These are phyloP conservation scores for Protomyces macrosporus DNA, from an alignment of 1,139 yeast genomes.

Conservation along the genomic window DNA sequence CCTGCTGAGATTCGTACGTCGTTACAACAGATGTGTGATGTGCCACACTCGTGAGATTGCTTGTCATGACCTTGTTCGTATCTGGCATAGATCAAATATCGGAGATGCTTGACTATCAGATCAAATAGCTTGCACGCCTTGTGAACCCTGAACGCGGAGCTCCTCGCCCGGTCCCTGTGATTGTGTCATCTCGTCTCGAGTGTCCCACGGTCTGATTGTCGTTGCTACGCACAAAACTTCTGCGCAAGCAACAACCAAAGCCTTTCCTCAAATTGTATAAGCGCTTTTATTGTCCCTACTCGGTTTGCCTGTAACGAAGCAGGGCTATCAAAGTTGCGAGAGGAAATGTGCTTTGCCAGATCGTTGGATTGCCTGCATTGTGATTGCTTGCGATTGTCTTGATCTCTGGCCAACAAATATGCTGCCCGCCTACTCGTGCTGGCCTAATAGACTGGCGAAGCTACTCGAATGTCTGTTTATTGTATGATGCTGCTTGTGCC, in stretches of 20 bases:
- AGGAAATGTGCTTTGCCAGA: background rate
- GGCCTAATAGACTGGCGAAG: too few relatives aligned
- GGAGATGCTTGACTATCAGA: background rate
- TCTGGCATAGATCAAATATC: background rate
- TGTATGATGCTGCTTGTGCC: too few relatives aligned
- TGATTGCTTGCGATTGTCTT: background rate
- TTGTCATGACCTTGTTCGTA: too few relatives aligned
- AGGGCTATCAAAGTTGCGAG: background rate
- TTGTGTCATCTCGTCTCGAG: background rate
- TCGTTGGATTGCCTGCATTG: background rate
- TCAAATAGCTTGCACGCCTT: background rate
- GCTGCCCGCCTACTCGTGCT: too few relatives aligned
- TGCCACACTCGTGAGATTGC: too few relatives aligned
- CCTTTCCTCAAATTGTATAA: background rate
- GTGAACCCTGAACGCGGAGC: background rate
- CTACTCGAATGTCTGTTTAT: too few relatives aligned
- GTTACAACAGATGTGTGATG: too few relatives aligned
- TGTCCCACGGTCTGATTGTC: background rate
- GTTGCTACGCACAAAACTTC: background rate
- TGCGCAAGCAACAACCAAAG: background rate
- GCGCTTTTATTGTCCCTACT: background rate
- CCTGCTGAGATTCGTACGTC: too few relatives aligned
- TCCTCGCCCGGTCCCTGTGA: background rate
- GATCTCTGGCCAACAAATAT: background rate
- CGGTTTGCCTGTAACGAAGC: background rate